Percentiles rank a stretch among this genome's conserved stretches.
Evolutionary conservation across 2,329 filamentous ascomycete genomes (phyloP).

Genomic region (Nothopassalora personata): DNA sequence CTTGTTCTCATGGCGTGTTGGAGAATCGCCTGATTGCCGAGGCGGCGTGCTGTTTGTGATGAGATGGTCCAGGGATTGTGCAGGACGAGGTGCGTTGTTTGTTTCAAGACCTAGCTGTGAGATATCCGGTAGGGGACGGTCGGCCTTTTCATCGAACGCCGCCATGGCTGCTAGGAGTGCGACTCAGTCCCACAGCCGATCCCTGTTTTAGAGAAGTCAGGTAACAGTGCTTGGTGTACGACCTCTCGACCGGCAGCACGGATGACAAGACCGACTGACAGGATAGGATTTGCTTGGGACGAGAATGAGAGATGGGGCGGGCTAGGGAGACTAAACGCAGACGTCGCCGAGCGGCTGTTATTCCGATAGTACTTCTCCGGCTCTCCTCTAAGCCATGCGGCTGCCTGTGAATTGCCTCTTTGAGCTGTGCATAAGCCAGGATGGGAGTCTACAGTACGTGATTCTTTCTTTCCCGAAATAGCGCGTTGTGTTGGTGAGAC

Average conservation of each 20-base stretch:
- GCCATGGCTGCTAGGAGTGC: not conserved
- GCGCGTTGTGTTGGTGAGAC: not conserved
- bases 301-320: slow-evolving; percentile 4
- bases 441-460: not conserved
- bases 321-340: not conserved
- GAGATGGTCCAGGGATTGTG: not conserved
- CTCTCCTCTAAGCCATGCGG: slow-evolving; percentile 2
- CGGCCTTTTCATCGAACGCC: not conserved
- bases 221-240: not conserved
- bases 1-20: slow-evolving; percentile 8
- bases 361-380: not conserved
- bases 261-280: not conserved
- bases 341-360: not conserved
- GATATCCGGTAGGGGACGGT: slow-evolving; percentile 2
- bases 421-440: not conserved
- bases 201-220: not conserved
- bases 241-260: not conserved
- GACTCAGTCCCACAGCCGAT: not conserved
- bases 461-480: not conserved
- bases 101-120: slow-evolving; percentile 1
- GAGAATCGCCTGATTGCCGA: not conserved
- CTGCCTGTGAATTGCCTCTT: not conserved
- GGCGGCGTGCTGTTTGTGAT: not conserved
- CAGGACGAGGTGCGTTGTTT: not conserved
- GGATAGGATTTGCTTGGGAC: not conserved